phyloP scores from a whole-genome alignment of 2,329 filamentous ascomycete species.

The Trichoderma koningiopsis region DNA sequence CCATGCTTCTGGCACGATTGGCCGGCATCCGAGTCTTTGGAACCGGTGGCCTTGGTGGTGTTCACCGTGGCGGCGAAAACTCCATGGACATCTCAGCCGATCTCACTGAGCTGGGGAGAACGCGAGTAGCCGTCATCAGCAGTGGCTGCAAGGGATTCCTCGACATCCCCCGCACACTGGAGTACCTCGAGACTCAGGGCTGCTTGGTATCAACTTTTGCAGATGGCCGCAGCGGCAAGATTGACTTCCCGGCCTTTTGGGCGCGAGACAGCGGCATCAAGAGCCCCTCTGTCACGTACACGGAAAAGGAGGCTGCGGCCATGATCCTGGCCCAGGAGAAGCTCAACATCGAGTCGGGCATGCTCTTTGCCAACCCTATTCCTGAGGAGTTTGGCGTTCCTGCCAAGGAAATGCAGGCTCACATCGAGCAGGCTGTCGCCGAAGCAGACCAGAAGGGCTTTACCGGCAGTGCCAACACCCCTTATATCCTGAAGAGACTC shows the following conservation, averaged over 20 bases:
- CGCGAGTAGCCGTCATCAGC: conserved; percentile 82
- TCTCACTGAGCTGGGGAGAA: conserved; percentile 88
- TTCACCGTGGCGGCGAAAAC: conserved; percentile 83
- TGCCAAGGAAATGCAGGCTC: conserved; percentile 67
- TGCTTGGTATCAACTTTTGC: conserved; percentile 88
- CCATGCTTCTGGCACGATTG: conserved; percentile 83
- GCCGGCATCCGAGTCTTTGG: conserved; percentile 93
- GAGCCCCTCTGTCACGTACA: conserved; percentile 74
- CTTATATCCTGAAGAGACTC: conserved; percentile 78
- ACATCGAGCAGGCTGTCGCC: conserved; percentile 68
- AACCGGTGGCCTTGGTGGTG: conserved; percentile 90
- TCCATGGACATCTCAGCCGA: conserved; percentile 95
- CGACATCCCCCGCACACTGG: conserved; percentile 86
- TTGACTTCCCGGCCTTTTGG: conserved; percentile 94
- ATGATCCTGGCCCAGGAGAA: conserved; percentile 79
- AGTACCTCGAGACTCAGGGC: conserved; percentile 71
- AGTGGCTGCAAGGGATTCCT: conserved; percentile 96
- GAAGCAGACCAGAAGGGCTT: conserved; percentile 67
- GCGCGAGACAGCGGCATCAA: conserved; percentile 80
- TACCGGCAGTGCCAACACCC: conserved; percentile 77
- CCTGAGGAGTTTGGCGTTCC: conserved; percentile 70
- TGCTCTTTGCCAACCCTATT: conserved; percentile 89
- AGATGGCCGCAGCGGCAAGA: conserved; percentile 69
- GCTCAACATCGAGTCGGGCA: conserved; percentile 73
- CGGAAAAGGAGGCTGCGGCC: conserved; percentile 82